These are phyloP conservation scores for Cercophora samala DNA, from an alignment of 495 filamentous ascomycete species.

Conservation along the genomic window DNA sequence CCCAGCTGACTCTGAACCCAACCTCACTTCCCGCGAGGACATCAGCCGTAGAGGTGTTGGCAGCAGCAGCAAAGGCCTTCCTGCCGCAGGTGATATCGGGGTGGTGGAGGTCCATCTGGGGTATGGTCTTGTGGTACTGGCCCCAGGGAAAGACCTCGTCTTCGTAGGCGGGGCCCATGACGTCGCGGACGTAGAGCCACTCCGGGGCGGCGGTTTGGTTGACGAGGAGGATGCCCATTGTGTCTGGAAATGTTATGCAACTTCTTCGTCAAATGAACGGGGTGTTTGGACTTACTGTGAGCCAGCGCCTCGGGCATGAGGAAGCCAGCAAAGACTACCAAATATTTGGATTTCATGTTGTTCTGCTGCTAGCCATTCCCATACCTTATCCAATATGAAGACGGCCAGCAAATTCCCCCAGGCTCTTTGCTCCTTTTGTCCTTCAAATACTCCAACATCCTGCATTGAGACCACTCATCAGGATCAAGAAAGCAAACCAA, in stretches of 20 bases:
- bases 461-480: background rate
- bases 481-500: background rate
- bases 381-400: background rate
- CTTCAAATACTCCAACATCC: background rate
- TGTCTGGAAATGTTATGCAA: conserved; percentile 1
- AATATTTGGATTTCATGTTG: background rate
- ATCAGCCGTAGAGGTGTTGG: conserved; percentile 20
- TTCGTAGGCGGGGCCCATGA: background rate
- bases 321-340: background rate
- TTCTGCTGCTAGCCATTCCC: background rate
- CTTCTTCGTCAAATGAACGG: background rate
- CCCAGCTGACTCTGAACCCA: conserved; percentile 20
- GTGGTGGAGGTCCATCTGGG: conserved; percentile 10
- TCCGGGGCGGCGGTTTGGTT: conserved; percentile 39
- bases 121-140: conserved; percentile 14
- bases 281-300: background rate
- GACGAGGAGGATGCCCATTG: conserved; percentile 32
- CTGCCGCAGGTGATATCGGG: conserved; percentile 22
- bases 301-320: background rate
- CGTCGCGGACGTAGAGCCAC: conserved; percentile 26
- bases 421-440: too few relatives aligned
- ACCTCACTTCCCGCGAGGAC: conserved; percentile 22
- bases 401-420: background rate
- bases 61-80: conserved; percentile 15
- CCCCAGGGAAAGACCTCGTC: background rate